Conservation (phyloP, 176 grass and related monocot species). For the Oryza officinalis region DNA sequence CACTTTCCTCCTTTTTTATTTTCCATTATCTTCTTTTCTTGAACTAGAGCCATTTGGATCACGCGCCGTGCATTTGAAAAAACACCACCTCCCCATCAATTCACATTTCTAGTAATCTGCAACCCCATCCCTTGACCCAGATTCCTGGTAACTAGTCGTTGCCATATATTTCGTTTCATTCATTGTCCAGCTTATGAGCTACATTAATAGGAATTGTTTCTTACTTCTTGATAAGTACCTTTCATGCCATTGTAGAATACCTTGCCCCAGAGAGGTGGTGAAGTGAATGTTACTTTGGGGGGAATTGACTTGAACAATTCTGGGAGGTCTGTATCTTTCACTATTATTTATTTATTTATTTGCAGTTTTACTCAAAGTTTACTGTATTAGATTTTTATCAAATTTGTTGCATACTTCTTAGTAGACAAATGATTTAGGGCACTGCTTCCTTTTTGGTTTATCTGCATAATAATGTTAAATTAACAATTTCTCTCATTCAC, state of each 20-base stretch:
- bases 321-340: conserved; percentile 65
- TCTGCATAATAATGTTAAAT: background rate
- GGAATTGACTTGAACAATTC: conserved; percentile 99
- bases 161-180: conserved; percentile 23
- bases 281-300: conserved; percentile 91
- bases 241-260: conserved; percentile 71
- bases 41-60: background rate
- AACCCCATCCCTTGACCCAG: background rate
- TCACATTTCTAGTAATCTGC: background rate
- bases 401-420: conserved; percentile 34
- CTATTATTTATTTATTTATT: background rate
- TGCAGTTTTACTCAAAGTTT: conserved; percentile 18
- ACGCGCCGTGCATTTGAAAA: background rate
- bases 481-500: conserved; percentile 38
- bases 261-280: conserved; percentile 82
- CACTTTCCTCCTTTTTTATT: background rate
- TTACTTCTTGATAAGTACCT: conserved; percentile 30
- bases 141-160: background rate
- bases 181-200: background rate
- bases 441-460: conserved; percentile 11
- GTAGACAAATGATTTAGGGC: conserved; percentile 8
- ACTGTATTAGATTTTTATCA: conserved; percentile 9
- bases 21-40: background rate
- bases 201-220: background rate
- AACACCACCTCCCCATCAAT: background rate